Evolutionary conservation across 805 yeast species (phyloP).

Genomic region (Barnettozyma californica): DNA sequence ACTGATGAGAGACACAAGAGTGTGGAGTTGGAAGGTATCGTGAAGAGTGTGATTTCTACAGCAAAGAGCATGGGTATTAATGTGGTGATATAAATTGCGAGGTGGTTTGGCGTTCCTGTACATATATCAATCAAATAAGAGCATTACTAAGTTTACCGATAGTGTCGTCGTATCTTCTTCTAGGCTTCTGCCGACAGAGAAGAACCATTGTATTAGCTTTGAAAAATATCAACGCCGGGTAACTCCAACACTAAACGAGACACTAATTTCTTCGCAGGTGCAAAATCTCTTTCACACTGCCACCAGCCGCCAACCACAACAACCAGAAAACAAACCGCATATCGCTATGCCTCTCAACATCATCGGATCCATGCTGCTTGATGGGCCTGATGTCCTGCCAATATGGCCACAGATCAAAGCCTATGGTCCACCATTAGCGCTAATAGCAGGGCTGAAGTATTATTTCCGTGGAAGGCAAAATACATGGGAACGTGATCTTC

Average conservation of each 20-base stretch:
- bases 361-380: conserved; percentile 57
- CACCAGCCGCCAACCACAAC: not conserved
- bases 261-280: not conserved
- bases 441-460: conserved; percentile 50
- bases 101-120: not conserved
- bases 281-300: not conserved
- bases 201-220: too few species aligned
- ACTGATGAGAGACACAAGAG: conserved; percentile 75
- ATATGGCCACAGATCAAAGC: conserved; percentile 56
- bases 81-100: conserved; percentile 53
- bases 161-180: too few species aligned
- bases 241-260: not conserved
- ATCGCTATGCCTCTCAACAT: conserved; percentile 77
- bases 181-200: too few species aligned
- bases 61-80: conserved; percentile 88
- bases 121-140: not conserved
- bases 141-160: not conserved
- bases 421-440: conserved; percentile 51
- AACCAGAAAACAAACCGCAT: not conserved
- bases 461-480: conserved; percentile 77
- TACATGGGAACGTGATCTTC: conserved; percentile 89
- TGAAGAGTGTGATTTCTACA: conserved; percentile 77
- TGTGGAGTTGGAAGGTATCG: conserved; percentile 66
- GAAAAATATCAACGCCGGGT: not conserved
- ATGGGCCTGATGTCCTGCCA: conserved; percentile 75